Base-by-base conservation (phyloP, 2,329 filamentous ascomycete species). In the Fusarium poae region DNA sequence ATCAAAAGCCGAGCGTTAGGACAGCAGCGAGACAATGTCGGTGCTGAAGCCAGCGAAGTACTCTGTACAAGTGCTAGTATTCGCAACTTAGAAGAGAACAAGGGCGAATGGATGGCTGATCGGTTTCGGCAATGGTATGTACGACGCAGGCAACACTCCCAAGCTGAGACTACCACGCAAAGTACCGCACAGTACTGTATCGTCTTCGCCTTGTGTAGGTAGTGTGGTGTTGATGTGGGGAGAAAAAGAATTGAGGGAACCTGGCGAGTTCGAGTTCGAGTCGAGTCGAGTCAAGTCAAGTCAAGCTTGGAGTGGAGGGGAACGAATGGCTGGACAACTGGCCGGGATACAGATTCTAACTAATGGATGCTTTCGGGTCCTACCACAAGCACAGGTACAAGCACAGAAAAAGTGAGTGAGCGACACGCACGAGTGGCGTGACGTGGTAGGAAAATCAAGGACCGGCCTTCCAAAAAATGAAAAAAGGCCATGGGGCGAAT, bases 121-220 rank as follows among this genome's bases (percentile, higher is more conserved):
- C 39, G 54, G 30, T 44, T 58, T 58, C 48, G 67, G 57, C 37
- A 60, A 65, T 61, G 48, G 42, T 52, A 65, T 70, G 67, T 61
- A 67, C 63, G 43, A 54, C 66, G 66, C 61, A 69, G 66, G 55
- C 55, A 66, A 21, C 46, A 64, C 53, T 32, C 37, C 56, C 49
- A 72, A 64, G 27, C 57, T 70, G 62, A 72, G 67, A 74, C 70
- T 74, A 65, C 71, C 62, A 56, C 58, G 52, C 65, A 65, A 67
- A 62, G 57, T 64, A 48, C 40, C 51, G 51, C 59, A n/a, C 25
- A 45, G 43, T 45, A 29, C 32, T 12, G 48, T 50, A 50, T 50
- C 67, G 61, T 55, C 42, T 70, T 59, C 37, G 30, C 50, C 39
- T 54, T 68, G 64, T 39, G 34, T 49, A 37, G 56, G 34, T 49